Base-by-base conservation (phyloP, 2,329 filamentous ascomycete species). In the Ascocoryne sarcoides region DNA sequence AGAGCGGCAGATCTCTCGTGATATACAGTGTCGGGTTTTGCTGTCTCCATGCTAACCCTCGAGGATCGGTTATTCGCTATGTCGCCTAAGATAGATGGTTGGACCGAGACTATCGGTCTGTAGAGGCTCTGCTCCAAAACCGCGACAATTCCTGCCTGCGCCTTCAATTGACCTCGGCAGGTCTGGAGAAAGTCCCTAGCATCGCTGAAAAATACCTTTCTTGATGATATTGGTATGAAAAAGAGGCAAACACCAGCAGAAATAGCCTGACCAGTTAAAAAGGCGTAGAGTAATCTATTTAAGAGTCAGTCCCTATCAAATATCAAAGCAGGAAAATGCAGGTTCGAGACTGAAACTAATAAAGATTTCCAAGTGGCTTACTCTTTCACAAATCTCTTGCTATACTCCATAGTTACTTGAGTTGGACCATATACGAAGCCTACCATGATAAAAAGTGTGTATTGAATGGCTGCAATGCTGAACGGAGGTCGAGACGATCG, bases 401-500 rank as follows among this genome's bases (percentile, higher is more conserved):
- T 75, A n/a, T 66, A 63, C 0, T 65, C 52, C 55, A 74, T 73
- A 1, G 65, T 77, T 1, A 63, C 60, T 48, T 84, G 75, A 21
- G 70, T 59, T 1, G 81, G 71, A 1, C 74, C 76, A 44, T 72
- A 79, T 0, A 75, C 75, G 31, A 73, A 71, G 1, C 72, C 63
- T 20, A 84, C 68, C 48, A 79, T 79, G 39, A 73, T 68, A 35
- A 84, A 69, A 40, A 86, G 81, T n/a, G 73, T 73, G 56, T 76
- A 83, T 33, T 81, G 65, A 42, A 86, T 82, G n/a, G 74, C 67
- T 0, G 82, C 79, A 18, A 84, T 70, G 34, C 75, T 74, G 42
- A 85, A 70, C 47, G 79, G 73, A 4, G 79, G 79, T 32, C 71
- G 70, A 48, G 75, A 77, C 12, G 81, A 79, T 32, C 80, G 73